Base-by-base conservation (phyloP, 768 basidiomycete species). In the Tricholoma furcatifolium region DNA sequence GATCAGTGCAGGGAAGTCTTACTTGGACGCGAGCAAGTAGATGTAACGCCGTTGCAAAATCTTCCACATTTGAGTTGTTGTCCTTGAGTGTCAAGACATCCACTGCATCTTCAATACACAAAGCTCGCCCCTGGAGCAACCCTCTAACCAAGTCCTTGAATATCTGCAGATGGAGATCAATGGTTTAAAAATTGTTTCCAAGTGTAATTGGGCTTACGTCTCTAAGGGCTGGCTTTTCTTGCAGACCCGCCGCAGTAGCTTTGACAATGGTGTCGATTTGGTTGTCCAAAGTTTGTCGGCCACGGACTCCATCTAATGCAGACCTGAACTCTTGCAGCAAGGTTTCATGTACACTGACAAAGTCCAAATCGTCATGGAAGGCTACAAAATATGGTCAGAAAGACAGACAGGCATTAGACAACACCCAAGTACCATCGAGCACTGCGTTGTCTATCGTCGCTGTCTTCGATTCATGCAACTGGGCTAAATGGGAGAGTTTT, bases 31-130 rank as follows among this genome's bases (percentile, higher is more conserved):
- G 80, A n/a, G 69, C 70, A 45, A 90, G 76, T 42, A 95, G 67
- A 32, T 85, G 82, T 57, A 91, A 67, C 20, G 87, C 85, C 12
- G 82, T 87, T 0, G 80, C 76, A 67, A 81, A 91, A 63, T 91
- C 85, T 11, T 82, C 82, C 12, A 80, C 63, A 20, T 76, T 72
- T 45, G 77, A 65, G 34, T 61, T 48, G 59, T 93, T 93, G 64
- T 95, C 88, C 66, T 94, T 94, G 57, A 97, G 68, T 3, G 90
- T 91, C 60, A 96, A 69, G 12, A 93, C 73, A 62, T 98, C 96
- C 21, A 91, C 83, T 10, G 84, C 70, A 57, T 90, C 91, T 63
- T 98, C 95, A 6, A 87, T 72, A 12, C 82, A 77, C 49, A 98
- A 68, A 5, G 85, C 81, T 53, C 82, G 81, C 34, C 90, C 91